Percentiles rank a stretch among this genome's conserved stretches.
phyloP scores from a whole-genome alignment of 345 rosid genomes.

The Abelmoschus esculentus region DNA sequence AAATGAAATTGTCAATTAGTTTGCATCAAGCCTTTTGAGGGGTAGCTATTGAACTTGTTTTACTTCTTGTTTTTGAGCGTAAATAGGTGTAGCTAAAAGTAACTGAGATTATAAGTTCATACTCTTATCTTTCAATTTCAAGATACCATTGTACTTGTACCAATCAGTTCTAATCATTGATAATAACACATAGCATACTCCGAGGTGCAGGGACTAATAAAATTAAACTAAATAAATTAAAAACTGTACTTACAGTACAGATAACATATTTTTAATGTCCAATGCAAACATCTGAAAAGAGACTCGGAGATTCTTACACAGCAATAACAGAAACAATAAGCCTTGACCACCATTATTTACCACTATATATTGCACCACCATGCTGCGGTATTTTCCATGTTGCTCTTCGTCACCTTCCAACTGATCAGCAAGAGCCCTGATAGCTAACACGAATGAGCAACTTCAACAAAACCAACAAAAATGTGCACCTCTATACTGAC shows the following conservation, averaged over 20 bases:
- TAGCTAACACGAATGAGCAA: constrained; percentile 26
- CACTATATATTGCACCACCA: constrained; percentile 64
- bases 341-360: constrained; percentile 26
- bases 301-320: background rate
- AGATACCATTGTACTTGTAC: background rate
- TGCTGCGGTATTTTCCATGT: constrained; percentile 62
- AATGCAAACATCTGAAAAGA: background rate
- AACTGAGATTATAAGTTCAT: background rate
- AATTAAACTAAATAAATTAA: background rate
- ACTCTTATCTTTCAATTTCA: background rate
- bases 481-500: background rate
- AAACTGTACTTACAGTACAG: background rate
- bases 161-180: background rate
- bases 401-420: constrained; percentile 78
- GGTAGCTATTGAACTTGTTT: background rate
- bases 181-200: background rate
- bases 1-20: background rate
- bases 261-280: background rate
- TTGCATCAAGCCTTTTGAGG: background rate
- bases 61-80: background rate
- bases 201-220: background rate
- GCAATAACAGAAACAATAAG: background rate
- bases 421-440: constrained; percentile 88
- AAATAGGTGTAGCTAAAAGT: background rate
- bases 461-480: constrained; percentile 10